These are phyloP conservation scores for Podaxis rugospora DNA, from an alignment of 768 basidiomycete species.

Conservation along the genomic window DNA sequence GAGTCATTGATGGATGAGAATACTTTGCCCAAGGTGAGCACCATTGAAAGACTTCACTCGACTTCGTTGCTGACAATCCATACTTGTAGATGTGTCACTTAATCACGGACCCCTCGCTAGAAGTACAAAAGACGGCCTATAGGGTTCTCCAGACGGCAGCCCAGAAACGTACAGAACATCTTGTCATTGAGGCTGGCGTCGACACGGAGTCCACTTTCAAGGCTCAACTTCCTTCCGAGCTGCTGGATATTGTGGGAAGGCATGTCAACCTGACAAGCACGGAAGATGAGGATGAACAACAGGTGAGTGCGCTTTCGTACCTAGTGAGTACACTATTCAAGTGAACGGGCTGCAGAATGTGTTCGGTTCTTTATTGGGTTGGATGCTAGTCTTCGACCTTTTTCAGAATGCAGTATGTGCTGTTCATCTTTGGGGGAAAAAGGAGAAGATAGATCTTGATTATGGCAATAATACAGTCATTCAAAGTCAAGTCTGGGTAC, in stretches of 20 bases:
- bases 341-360: conserved; percentile 27
- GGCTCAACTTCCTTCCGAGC: conserved; percentile 56
- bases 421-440: not conserved
- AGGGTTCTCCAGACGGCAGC: conserved; percentile 67
- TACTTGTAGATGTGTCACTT: conserved; percentile 71
- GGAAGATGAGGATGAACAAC: conserved; percentile 30
- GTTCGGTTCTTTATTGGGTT: conserved; percentile 73
- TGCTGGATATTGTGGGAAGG: conserved; percentile 58
- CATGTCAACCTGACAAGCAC: conserved; percentile 35
- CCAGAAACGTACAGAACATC: conserved; percentile 68
- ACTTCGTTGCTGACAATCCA: not conserved
- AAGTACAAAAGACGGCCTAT: conserved; percentile 78
- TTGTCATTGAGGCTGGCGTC: conserved; percentile 85
- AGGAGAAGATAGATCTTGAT: not conserved
- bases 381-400: conserved; percentile 87
- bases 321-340: not conserved
- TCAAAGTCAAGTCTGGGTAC: conserved; percentile 81
- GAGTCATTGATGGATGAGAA: conserved; percentile 55
- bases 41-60: not conserved
- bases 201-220: conserved; percentile 56
- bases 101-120: conserved; percentile 53
- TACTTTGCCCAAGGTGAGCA: conserved; percentile 57
- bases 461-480: conserved; percentile 48
- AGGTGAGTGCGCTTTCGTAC: conserved; percentile 22
- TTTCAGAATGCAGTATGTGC: conserved; percentile 76